Evolutionary conservation across 2,329 filamentous ascomycete genomes (phyloP).

Genomic region (Penicillium sp.): DNA sequence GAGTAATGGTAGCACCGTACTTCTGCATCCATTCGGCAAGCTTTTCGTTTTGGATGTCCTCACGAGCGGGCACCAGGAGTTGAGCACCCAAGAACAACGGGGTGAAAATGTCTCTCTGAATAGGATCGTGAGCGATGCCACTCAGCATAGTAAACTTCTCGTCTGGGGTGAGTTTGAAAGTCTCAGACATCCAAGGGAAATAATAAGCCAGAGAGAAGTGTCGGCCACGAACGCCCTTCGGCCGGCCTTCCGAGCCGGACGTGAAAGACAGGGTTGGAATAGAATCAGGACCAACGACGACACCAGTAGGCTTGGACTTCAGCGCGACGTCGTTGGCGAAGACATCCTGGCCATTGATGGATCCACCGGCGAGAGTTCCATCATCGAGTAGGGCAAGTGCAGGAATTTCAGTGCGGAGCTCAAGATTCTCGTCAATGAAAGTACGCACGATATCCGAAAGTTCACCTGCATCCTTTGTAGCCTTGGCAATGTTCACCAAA

Average conservation of each 20-base stretch:
- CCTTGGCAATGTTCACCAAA: constrained; percentile 70
- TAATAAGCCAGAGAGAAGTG: constrained; percentile 85
- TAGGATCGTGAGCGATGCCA: constrained; percentile 69
- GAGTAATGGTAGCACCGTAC: constrained; percentile 72
- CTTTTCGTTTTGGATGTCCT: constrained; percentile 82
- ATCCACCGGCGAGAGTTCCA: constrained; percentile 69
- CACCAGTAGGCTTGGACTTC: constrained; percentile 61
- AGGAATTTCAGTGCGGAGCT: constrained; percentile 71
- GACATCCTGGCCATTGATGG: constrained; percentile 63
- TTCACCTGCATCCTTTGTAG: constrained; percentile 65
- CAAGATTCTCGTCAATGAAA: constrained; percentile 71
- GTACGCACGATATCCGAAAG: constrained; percentile 58
- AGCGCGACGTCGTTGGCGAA: constrained; percentile 55
- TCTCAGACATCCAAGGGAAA: constrained; percentile 89
- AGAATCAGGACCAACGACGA: constrained; percentile 82
- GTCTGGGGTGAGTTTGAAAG: constrained; percentile 69
- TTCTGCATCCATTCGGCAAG: constrained; percentile 85
- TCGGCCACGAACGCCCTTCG: constrained; percentile 82
- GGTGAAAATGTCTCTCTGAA: constrained; percentile 74
- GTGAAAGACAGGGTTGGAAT: constrained; percentile 74
- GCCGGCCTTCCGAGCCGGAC: constrained; percentile 69
- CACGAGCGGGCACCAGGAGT: constrained; percentile 72
- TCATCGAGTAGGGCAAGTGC: constrained; percentile 68
- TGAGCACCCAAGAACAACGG: constrained; percentile 82
- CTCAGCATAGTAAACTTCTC: constrained; percentile 78